These are phyloP conservation scores for Zychaea mexicana DNA, from an alignment of 371 early-diverging fungal species.

Conservation along the genomic window DNA sequence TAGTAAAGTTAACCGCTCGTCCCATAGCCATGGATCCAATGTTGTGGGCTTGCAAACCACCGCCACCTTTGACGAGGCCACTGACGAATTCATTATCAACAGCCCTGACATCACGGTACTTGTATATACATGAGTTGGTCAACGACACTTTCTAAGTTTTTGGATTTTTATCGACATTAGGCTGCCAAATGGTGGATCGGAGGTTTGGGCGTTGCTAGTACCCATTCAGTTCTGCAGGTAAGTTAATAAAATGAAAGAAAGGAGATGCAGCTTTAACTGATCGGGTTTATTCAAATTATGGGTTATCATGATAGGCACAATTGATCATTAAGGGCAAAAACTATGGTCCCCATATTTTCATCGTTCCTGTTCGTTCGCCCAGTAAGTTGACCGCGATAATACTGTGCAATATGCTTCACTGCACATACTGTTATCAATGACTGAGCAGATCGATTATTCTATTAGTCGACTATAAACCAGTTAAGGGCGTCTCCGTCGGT, in stretches of 20 bases:
- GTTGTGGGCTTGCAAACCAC: slow-evolving; percentile 85
- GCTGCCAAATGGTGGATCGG: slow-evolving; percentile 94
- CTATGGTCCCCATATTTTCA: slow-evolving; percentile 82
- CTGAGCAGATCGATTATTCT: neutral
- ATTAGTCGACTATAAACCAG: slow-evolving; percentile 63
- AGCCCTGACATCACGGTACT: slow-evolving; percentile 70
- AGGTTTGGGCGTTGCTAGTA: slow-evolving; percentile 62
- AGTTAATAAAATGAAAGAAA: no score
- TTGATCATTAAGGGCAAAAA: slow-evolving; percentile 73
- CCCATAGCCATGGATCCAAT: slow-evolving; percentile 68
- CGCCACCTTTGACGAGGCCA: slow-evolving; percentile 74
- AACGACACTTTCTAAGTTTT: no score
- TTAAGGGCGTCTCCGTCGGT: slow-evolving; percentile 82
- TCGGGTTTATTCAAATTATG: neutral
- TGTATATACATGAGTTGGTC: slow-evolving; percentile 4
- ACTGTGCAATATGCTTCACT: no score
- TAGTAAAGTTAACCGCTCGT: neutral
- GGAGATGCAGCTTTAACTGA: no score
- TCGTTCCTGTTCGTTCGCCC: slow-evolving; percentile 82
- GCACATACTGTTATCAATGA: no score
- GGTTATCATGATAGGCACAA: slow-evolving; percentile 59
- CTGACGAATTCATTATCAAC: slow-evolving; percentile 85
- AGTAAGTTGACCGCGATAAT: slow-evolving; percentile 18
- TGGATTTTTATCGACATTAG: slow-evolving; percentile 12
- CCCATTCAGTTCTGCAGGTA: slow-evolving; percentile 81